Conservation (phyloP, 2,329 filamentous ascomycete genomes). For the Metarhizium anisopliae region DNA sequence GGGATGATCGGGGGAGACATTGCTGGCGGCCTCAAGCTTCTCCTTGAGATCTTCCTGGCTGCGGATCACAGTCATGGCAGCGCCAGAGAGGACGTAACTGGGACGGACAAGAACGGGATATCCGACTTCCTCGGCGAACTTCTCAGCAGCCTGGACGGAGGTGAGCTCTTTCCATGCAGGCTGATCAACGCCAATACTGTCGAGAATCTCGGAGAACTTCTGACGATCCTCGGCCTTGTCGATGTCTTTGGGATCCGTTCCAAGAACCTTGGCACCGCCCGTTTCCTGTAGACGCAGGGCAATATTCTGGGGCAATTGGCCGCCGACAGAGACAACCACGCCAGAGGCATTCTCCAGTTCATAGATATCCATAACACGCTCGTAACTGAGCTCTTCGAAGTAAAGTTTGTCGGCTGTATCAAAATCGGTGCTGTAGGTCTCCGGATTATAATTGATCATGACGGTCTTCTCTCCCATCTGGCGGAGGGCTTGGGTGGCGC, state of each 20-base stretch:
- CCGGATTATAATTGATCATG: conserved; percentile 91
- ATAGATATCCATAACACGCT: conserved; percentile 98
- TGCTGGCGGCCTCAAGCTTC: conserved; percentile 83
- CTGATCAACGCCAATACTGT: conserved; percentile 94
- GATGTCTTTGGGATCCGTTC: conserved; percentile 87
- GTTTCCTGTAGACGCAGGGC: conserved; percentile 87
- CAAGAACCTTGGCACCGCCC: conserved; percentile 82
- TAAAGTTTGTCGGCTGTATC: conserved; percentile 88
- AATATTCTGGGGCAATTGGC: conserved; percentile 95
- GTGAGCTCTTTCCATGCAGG: conserved; percentile 97
- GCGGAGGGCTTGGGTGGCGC: conserved; percentile 73
- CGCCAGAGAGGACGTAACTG: conserved; percentile 91
- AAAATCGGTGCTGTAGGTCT: conserved; percentile 76
- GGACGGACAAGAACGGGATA: conserved; percentile 95
- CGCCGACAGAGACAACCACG: conserved; percentile 91
- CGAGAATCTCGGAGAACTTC: conserved; percentile 95
- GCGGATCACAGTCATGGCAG: conserved; percentile 95
- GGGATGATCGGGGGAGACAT: conserved; percentile 90
- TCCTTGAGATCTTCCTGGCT: conserved; percentile 84
- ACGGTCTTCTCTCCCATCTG: conserved; percentile 92
- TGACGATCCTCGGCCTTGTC: conserved; percentile 97
- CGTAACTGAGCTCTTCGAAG: conserved; percentile 94
- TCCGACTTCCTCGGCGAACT: conserved; percentile 74
- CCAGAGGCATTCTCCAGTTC: conserved; percentile 79
- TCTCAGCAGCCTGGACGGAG: conserved; percentile 77